Conservation (phyloP, 225 moss, liverwort and hornwort genomes). For the Ulota crispa region DNA sequence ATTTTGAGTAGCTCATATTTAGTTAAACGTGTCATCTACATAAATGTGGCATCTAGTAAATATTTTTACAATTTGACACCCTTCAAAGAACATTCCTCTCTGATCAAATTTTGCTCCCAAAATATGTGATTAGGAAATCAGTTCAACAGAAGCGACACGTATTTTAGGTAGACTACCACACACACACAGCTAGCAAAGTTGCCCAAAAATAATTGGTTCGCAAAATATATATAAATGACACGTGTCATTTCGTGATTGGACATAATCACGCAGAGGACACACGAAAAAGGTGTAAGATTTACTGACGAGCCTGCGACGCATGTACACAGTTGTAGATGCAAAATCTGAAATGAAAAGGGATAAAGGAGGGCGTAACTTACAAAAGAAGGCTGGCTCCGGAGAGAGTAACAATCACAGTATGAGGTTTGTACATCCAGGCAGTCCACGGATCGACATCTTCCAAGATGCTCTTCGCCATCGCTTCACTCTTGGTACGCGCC, state of each 20-base stretch:
- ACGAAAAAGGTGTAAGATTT: too few species aligned
- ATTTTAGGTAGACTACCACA: neutral
- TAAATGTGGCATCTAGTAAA: neutral
- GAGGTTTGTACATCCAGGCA: slow-evolving; percentile 43
- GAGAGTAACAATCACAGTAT: slow-evolving; percentile 21
- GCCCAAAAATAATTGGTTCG: neutral
- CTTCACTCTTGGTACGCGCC: slow-evolving; percentile 31
- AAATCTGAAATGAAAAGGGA: neutral
- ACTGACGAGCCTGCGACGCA: too few species aligned
- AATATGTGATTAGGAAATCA: neutral
- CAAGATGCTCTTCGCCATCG: slow-evolving; percentile 24
- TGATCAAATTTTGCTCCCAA: neutral
- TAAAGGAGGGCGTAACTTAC: neutral
- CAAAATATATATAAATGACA: neutral
- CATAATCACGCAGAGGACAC: too few species aligned
- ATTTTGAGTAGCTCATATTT: too few species aligned
- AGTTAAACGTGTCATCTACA: too few species aligned
- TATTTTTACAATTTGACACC: neutral
- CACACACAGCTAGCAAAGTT: neutral
- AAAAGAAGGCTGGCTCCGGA: slow-evolving; percentile 32
- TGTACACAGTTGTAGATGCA: neutral
- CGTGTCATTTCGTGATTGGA: neutral
- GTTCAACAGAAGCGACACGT: neutral
- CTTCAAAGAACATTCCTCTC: neutral
- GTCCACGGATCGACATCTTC: slow-evolving; percentile 46